Conservation (phyloP, 129 eudicot genomes). For the Silybum marianum region DNA sequence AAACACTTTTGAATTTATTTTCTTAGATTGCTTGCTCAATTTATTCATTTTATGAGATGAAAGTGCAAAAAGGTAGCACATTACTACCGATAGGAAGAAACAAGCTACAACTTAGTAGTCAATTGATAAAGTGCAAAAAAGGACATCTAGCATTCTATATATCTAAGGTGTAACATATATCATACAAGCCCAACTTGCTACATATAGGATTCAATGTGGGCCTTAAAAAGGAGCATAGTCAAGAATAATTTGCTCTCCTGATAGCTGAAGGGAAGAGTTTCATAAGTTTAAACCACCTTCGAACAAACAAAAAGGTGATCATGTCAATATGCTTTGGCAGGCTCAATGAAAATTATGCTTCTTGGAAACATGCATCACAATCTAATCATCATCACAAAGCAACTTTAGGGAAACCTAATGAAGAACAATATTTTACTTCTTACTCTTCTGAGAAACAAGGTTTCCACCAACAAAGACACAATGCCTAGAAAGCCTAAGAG, state of each 20-base stretch:
- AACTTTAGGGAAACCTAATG: not conserved
- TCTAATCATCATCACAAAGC: not conserved
- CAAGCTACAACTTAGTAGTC: not conserved
- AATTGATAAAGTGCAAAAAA: not conserved
- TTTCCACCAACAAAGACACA: not conserved
- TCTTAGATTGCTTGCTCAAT: not conserved
- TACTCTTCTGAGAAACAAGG: not conserved
- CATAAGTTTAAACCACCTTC: not conserved
- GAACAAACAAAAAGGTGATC: not conserved
- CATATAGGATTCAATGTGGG: not conserved
- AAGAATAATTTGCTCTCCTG: not conserved
- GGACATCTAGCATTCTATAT: conserved; percentile 6
- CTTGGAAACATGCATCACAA: not conserved
- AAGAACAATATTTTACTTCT: not conserved
- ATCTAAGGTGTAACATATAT: not conserved
- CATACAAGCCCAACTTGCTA: not conserved
- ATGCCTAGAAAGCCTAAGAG: not conserved
- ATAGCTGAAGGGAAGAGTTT: not conserved
- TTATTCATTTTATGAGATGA: conserved; percentile 2
- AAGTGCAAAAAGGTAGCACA: not conserved
- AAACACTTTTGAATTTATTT: not conserved
- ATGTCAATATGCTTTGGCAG: not conserved
- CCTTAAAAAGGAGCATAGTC: not conserved
- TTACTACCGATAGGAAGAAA: not conserved
- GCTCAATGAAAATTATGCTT: not conserved